Percentiles rank a stretch among this genome's conserved stretches.
These are phyloP conservation scores for Aspergillus luchuensis DNA, from an alignment of 2,329 filamentous ascomycete genomes.

Conservation along the genomic window DNA sequence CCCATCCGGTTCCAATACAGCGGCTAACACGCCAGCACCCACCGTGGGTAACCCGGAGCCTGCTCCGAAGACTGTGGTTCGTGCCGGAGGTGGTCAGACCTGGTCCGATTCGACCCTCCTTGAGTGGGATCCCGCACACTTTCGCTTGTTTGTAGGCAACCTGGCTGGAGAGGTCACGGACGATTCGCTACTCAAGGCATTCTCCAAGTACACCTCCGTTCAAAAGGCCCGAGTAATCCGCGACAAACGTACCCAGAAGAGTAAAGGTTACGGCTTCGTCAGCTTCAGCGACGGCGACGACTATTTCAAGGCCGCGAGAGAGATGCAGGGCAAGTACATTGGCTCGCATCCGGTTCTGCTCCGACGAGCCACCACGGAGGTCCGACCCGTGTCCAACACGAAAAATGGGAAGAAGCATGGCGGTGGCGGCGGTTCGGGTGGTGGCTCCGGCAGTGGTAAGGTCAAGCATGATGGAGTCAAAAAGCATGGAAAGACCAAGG, in stretches of 20 bases:
- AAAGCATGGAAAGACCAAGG: conserved; percentile 50
- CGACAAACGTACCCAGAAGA: conserved; percentile 95
- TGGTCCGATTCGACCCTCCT: conserved; percentile 88
- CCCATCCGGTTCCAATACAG: conserved; percentile 33
- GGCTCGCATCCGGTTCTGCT: conserved; percentile 91
- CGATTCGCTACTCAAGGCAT: conserved; percentile 91
- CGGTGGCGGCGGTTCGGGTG: conserved; percentile 31
- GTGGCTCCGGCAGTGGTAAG: conserved; percentile 40
- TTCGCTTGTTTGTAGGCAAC: conserved; percentile 94
- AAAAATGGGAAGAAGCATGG: conserved; percentile 62
- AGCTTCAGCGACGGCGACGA: conserved; percentile 94
- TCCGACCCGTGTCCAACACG: conserved; percentile 72
- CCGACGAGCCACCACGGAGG: conserved; percentile 86
- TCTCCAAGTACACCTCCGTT: conserved; percentile 81
- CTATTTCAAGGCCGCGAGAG: conserved; percentile 92
- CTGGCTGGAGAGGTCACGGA: conserved; percentile 96
- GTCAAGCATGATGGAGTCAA: conserved; percentile 48
- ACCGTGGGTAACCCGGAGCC: conserved; percentile 45
- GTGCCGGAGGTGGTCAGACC: conserved; percentile 84
- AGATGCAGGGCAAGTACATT: conserved; percentile 99
- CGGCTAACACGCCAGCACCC: conserved; percentile 47
- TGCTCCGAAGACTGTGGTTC: conserved; percentile 78
- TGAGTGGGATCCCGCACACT: conserved; percentile 94
- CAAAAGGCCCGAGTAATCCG: conserved; percentile 91
- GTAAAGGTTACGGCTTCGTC: conserved; percentile 94